Evolutionary conservation across 768 basidiomycete species (phyloP).

Genomic region (Boletus vinaceobasis): DNA sequence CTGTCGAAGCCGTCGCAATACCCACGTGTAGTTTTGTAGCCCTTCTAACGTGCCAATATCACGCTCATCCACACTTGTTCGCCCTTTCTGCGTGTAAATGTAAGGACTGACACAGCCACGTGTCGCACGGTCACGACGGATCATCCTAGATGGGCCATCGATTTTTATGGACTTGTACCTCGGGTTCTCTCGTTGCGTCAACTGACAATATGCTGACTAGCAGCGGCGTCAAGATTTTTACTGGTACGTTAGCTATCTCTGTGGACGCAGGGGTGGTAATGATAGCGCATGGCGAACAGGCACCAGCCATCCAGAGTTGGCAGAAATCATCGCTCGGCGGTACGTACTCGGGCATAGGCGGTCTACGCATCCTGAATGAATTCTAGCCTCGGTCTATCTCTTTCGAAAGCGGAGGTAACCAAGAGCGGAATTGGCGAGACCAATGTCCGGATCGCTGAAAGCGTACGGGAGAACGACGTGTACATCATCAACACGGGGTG

Average conservation of each 20-base stretch:
- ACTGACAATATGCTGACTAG: constrained; percentile 48
- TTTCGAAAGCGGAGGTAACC: constrained; percentile 84
- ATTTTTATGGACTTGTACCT: constrained; percentile 13
- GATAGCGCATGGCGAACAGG: constrained; percentile 43
- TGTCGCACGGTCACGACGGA: constrained; percentile 16
- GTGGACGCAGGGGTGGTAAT: background rate
- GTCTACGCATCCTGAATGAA: constrained; percentile 23
- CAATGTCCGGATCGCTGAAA: constrained; percentile 87
- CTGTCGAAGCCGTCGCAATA: constrained; percentile 30
- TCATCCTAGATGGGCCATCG: constrained; percentile 8
- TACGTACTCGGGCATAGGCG: constrained; percentile 32
- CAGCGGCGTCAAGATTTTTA: constrained; percentile 56
- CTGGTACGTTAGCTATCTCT: constrained; percentile 39
- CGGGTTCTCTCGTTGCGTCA: constrained; percentile 9
- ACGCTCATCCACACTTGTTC: background rate
- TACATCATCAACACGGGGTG: constrained; percentile 97
- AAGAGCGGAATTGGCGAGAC: constrained; percentile 91
- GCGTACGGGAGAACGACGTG: constrained; percentile 96
- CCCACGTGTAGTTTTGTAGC: constrained; percentile 37
- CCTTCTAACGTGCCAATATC: constrained; percentile 8
- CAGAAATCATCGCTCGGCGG: constrained; percentile 91
- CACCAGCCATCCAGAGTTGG: constrained; percentile 93
- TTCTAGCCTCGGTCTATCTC: constrained; percentile 79
- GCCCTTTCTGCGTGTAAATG: background rate
- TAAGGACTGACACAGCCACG: constrained; percentile 14